A percentile compares a stretch with the other conserved stretches of the same genome.
Evolutionary conservation across 1,284 basidiomycete genomes (phyloP).

Genomic region (Fomitopsis palustris): DNA sequence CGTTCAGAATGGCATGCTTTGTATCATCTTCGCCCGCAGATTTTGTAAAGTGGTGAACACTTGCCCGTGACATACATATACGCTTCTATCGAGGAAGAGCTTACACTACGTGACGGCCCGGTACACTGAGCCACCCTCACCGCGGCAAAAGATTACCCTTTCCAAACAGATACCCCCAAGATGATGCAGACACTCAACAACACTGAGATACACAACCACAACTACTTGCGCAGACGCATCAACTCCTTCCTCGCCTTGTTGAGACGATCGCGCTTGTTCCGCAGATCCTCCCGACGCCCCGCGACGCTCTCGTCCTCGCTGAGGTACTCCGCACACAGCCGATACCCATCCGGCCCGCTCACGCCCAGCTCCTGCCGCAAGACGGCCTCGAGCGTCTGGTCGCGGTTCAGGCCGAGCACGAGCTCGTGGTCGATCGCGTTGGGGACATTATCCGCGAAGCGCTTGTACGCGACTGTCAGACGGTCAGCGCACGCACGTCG

Average conservation of each 20-base stretch:
- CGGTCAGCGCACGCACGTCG: background rate
- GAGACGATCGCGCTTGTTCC: slow-evolving; percentile 51
- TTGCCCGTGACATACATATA: too few relatives aligned
- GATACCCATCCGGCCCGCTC: slow-evolving; percentile 38
- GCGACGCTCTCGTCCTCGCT: slow-evolving; percentile 45
- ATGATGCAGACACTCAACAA: too few relatives aligned
- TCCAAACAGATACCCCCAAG: too few relatives aligned
- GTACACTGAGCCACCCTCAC: too few relatives aligned
- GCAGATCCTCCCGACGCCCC: slow-evolving; percentile 42
- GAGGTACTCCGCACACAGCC: slow-evolving; percentile 48
- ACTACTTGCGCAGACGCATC: slow-evolving; percentile 12
- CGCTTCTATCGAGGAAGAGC: too few relatives aligned
- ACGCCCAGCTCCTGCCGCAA: slow-evolving; percentile 42
- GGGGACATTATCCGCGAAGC: slow-evolving; percentile 62
- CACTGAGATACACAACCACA: too few relatives aligned
- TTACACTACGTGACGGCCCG: too few relatives aligned
- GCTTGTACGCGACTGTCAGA: slow-evolving; percentile 60
- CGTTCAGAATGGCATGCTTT: too few relatives aligned
- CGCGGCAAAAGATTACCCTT: too few relatives aligned
- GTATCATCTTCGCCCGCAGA: too few relatives aligned
- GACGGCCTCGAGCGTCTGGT: slow-evolving; percentile 38
- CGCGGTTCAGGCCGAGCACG: slow-evolving; percentile 38
- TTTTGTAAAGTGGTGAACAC: too few relatives aligned
- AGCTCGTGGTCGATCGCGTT: slow-evolving; percentile 62
- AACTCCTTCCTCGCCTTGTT: slow-evolving; percentile 46